A percentile compares a stretch with the other conserved stretches of the same genome.
Conservation (phyloP, 2,329 filamentous ascomycete species). For the Dothistroma septosporum region DNA sequence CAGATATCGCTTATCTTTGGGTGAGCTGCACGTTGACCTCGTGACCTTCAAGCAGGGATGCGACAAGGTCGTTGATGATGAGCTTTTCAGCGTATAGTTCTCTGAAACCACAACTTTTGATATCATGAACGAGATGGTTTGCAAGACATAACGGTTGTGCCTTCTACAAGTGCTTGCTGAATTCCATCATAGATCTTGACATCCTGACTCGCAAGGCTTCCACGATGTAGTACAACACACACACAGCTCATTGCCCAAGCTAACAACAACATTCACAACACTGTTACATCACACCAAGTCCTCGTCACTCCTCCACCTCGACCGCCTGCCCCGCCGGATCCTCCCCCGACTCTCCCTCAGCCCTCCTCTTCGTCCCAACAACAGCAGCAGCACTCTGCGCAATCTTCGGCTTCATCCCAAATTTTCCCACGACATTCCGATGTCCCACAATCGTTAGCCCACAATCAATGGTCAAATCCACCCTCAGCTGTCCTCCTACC, state of each 20-base stretch:
- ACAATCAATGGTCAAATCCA: slow-evolving; percentile 42
- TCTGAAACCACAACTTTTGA: slow-evolving; percentile 1
- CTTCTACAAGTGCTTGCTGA: not conserved
- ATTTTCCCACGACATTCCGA: slow-evolving; percentile 30
- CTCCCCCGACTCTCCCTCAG: not conserved
- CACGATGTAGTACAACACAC: not conserved
- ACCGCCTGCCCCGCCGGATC: not conserved
- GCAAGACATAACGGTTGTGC: not conserved
- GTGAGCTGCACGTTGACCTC: slow-evolving; percentile 11
- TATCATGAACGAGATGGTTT: not conserved
- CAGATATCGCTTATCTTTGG: slow-evolving; percentile 10
- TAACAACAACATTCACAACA: not conserved
- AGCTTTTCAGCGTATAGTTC: slow-evolving; percentile 15
- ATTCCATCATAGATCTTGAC: not conserved
- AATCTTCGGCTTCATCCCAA: slow-evolving; percentile 25
- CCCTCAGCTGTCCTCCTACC: slow-evolving; percentile 43
- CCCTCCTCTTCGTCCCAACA: not conserved
- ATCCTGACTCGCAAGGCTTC: not conserved
- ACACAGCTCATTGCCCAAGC: not conserved
- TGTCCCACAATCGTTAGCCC: slow-evolving; percentile 31
- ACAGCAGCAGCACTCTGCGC: slow-evolving; percentile 1
- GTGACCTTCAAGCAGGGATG: slow-evolving; percentile 2
- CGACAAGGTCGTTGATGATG: slow-evolving; percentile 10
- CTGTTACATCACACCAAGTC: not conserved
- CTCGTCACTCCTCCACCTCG: not conserved